Evolutionary conservation across 352 stramenopile species (phyloP).

Genomic region (Phytophthora pistaciae): DNA sequence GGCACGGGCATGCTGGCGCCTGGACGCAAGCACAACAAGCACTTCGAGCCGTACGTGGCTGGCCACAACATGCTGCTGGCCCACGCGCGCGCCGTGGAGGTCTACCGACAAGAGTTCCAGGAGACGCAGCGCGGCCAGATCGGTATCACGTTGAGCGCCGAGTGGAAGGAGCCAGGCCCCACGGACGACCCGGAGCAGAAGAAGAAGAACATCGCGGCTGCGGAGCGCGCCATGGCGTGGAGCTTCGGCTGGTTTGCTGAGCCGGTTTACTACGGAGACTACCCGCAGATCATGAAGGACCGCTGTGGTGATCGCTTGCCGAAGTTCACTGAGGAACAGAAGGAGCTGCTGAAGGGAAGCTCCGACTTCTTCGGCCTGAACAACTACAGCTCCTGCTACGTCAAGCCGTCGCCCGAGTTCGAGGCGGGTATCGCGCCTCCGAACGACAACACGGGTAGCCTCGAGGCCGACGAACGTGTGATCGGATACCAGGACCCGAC

Average conservation of each 20-base stretch:
- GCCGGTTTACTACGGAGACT: conserved; percentile 92
- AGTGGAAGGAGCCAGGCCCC: conserved; percentile 86
- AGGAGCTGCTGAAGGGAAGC: conserved; percentile 79
- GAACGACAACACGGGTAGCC: conserved; percentile 36
- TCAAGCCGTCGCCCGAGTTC: conserved; percentile 45
- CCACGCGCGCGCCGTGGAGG: conserved; percentile 83
- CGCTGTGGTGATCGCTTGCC: conserved; percentile 85
- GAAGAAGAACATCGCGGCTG: conserved; percentile 64
- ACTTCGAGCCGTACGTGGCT: conserved; percentile 83
- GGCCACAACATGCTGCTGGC: conserved; percentile 90
- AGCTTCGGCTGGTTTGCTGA: conserved; percentile 93
- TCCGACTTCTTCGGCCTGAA: conserved; percentile 96
- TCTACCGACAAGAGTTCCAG: conserved; percentile 88
- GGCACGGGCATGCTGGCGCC: conserved; percentile 85
- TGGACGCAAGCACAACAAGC: conserved; percentile 46
- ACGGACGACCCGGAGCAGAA: conserved; percentile 54
- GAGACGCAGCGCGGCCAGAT: conserved; percentile 73
- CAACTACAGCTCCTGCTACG: conserved; percentile 86
- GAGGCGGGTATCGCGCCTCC: conserved; percentile 30
- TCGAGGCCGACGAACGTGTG: conserved; percentile 48
- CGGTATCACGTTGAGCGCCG: conserved; percentile 90
- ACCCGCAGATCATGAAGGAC: conserved; percentile 91
- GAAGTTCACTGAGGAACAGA: conserved; percentile 87
- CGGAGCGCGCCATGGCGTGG: conserved; percentile 84
- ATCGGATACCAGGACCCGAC: conserved; percentile 39